Percentiles rank a stretch among this genome's conserved stretches.
These are phyloP conservation scores for Rhizopus microsporus DNA, from an alignment of 371 early-diverging fungal genomes.

Conservation along the genomic window DNA sequence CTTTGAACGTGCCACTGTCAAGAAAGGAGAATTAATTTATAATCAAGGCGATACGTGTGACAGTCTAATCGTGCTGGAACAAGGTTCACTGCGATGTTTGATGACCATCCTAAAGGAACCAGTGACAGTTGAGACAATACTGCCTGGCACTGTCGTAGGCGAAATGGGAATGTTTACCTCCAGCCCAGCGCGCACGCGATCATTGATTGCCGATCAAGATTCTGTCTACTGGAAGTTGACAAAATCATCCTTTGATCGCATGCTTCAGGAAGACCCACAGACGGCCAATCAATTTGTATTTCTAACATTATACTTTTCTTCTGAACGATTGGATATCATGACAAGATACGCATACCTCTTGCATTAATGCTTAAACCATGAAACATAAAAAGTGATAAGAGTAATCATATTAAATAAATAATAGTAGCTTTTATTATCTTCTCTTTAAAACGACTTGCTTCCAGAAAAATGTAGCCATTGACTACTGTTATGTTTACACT, in stretches of 20 bases:
- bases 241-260: conserved; percentile 55
- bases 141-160: conserved; percentile 81
- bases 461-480: conserved; percentile 31
- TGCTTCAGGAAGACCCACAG: conserved; percentile 52
- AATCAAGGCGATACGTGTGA: conserved; percentile 61
- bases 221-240: conserved; percentile 70
- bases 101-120: conserved; percentile 54
- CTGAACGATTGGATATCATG: conserved; percentile 58
- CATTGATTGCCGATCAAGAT: conserved; percentile 64
- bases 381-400: background rate
- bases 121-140: conserved; percentile 62
- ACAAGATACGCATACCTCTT: conserved; percentile 64
- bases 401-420: background rate
- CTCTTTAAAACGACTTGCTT: conserved; percentile 29
- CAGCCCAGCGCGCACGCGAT: conserved; percentile 54
- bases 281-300: conserved; percentile 57
- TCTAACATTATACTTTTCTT: conserved; percentile 59
- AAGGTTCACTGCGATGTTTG: conserved; percentile 69
- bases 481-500: conserved; percentile 32
- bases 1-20: conserved; percentile 60
- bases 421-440: conserved; percentile 4
- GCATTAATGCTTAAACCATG: conserved; percentile 16
- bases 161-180: conserved; percentile 70
- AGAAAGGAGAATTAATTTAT: conserved; percentile 65
- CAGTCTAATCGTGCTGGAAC: conserved; percentile 76